Conservation (phyloP, 2,329 filamentous ascomycete genomes). For the Diplodia seriata region DNA sequence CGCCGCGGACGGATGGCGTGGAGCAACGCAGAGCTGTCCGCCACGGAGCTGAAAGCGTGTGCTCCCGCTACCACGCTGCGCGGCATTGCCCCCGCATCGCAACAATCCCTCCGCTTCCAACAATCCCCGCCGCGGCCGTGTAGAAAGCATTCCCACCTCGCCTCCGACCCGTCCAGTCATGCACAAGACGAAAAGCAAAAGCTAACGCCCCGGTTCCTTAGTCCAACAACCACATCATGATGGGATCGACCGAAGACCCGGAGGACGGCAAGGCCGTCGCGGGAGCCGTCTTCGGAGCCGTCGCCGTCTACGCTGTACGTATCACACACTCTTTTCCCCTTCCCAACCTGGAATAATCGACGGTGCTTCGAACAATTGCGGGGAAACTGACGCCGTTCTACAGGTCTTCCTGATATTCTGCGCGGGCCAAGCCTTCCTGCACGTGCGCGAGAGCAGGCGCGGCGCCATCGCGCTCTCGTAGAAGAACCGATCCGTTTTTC, state of each 20-base stretch:
- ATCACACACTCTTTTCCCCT: not conserved
- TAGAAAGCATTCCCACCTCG: not conserved
- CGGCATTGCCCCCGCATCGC: not conserved
- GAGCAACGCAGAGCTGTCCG: not conserved
- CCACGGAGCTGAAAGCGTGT: not conserved
- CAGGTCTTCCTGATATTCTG: slow-evolving; percentile 93
- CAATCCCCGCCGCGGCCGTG: not conserved
- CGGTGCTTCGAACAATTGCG: not conserved
- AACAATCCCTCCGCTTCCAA: not conserved
- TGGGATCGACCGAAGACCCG: slow-evolving; percentile 74
- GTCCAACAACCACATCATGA: slow-evolving; percentile 79
- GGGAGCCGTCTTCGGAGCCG: slow-evolving; percentile 83
- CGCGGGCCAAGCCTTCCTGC: slow-evolving; percentile 84
- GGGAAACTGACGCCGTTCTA: slow-evolving; percentile 26
- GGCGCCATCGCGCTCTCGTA: slow-evolving; percentile 80
- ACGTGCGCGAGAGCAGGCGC: slow-evolving; percentile 80
- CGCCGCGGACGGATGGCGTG: not conserved
- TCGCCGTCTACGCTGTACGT: slow-evolving; percentile 87
- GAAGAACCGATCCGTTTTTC: slow-evolving; percentile 2
- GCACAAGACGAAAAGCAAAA: not conserved
- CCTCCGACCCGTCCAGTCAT: not conserved
- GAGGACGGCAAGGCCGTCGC: slow-evolving; percentile 79
- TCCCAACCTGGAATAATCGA: not conserved
- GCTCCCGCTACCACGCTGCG: not conserved
- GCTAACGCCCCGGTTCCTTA: slow-evolving; percentile 43